phyloP scores from a whole-genome alignment of 78 protist species.

The Chrysochromulina tobinii region DNA sequence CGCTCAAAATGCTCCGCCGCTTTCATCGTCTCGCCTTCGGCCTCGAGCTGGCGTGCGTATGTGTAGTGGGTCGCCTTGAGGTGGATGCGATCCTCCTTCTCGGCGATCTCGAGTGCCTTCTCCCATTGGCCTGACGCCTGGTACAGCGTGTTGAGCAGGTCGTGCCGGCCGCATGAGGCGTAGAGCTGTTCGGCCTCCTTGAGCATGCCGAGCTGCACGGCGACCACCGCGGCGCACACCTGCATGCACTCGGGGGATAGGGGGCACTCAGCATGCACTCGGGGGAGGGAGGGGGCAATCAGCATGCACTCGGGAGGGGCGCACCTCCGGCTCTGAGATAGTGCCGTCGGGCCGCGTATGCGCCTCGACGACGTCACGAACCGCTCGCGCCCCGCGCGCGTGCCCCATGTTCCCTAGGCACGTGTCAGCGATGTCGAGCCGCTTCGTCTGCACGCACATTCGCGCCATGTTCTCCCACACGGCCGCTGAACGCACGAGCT shows the following conservation, averaged over 20 bases:
- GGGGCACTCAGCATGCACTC: no score
- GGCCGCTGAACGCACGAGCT: conserved; percentile 34
- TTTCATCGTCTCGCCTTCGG: conserved; percentile 33
- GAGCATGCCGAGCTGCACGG: conserved; percentile 60
- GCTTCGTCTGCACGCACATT: conserved; percentile 66
- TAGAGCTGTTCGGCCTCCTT: conserved; percentile 50
- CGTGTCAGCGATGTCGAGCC: conserved; percentile 78
- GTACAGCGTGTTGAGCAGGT: conserved; percentile 63
- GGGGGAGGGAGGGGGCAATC: no score
- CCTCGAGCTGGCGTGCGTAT: conserved; percentile 52
- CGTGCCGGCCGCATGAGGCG: conserved; percentile 53
- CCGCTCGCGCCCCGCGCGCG: conserved; percentile 52
- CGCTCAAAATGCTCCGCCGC: conserved; percentile 48
- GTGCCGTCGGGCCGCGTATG: no score
- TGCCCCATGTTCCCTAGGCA: conserved; percentile 76
- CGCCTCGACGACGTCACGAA: neutral
- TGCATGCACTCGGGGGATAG: no score
- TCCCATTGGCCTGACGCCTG: conserved; percentile 65
- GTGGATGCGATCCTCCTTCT: conserved; percentile 69
- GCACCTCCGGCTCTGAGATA: neutral
- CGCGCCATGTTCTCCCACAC: conserved; percentile 84
- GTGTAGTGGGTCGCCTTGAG: conserved; percentile 42
- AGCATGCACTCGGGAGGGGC: no score
- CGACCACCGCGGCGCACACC: conserved; percentile 61
- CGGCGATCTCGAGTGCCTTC: conserved; percentile 51